These are phyloP conservation scores for Liquidambar formosana DNA, from an alignment of 164 flowering plant species.

Conservation along the genomic window DNA sequence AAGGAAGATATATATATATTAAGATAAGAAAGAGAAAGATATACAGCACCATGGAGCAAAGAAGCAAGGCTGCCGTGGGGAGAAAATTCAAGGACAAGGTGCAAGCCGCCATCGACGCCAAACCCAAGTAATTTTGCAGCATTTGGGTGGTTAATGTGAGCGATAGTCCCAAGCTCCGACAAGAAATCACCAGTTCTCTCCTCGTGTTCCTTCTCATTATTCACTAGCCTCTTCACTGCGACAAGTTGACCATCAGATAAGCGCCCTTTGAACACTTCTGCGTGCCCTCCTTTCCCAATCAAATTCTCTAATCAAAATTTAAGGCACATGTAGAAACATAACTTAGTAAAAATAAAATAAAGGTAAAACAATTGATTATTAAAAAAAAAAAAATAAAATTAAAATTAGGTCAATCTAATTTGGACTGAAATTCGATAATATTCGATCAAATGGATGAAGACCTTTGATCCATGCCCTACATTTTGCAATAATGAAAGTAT, in stretches of 20 bases:
- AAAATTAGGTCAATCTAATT: no score
- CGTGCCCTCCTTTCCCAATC: constrained; percentile 93
- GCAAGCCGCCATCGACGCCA: constrained; percentile 69
- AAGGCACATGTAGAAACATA: not conserved
- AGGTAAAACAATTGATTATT: no score
- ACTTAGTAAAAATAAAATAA: not conserved
- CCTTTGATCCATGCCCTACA: not conserved
- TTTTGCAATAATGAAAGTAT: no score
- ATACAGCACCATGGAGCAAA: constrained; percentile 58
- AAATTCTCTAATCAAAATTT: constrained; percentile 54
- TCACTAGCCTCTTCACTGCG: constrained; percentile 80
- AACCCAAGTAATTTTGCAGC: constrained; percentile 80
- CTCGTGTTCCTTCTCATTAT: constrained; percentile 54
- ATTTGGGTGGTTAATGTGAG: constrained; percentile 85
- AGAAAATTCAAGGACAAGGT: constrained; percentile 77
- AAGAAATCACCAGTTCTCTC: constrained; percentile 71
- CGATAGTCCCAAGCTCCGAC: constrained; percentile 94
- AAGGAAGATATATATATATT: no score
- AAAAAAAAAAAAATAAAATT: no score
- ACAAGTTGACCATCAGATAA: constrained; percentile 69
- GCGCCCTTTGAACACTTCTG: constrained; percentile 81
- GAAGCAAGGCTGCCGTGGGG: constrained; percentile 87
- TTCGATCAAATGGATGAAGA: not conserved
- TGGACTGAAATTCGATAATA: not conserved
- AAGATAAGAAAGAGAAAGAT: not conserved